Percentiles rank a stretch among this genome's conserved stretches.
Conservation (phyloP, 306 rosid genomes). For the Vachellia pachyceras region DNA sequence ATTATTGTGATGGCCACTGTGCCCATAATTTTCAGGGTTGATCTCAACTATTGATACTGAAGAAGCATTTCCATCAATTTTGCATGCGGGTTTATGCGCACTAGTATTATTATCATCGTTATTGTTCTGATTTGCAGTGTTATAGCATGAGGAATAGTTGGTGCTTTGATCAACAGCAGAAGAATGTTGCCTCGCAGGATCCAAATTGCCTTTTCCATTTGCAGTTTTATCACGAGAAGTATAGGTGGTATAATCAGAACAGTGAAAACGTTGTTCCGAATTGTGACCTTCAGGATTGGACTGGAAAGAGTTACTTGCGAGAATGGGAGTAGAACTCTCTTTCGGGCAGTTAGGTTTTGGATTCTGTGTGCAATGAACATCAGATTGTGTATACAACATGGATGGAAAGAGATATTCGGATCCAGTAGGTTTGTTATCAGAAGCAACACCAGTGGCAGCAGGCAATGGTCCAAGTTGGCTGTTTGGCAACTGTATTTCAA, state of each 20-base stretch:
- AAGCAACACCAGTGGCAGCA: constrained; percentile 37
- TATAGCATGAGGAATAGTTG: constrained; percentile 47
- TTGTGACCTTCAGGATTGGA: constrained; percentile 45
- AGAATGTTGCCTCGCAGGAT: constrained; percentile 44
- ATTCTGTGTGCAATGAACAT: constrained; percentile 38
- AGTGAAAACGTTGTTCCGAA: constrained; percentile 40
- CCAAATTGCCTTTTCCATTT: constrained; percentile 39
- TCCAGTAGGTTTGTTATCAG: constrained; percentile 41
- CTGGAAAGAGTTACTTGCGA: constrained; percentile 38
- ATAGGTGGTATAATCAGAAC: constrained; percentile 42
- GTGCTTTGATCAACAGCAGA: constrained; percentile 48
- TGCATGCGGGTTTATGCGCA: constrained; percentile 45
- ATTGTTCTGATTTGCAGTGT: constrained; percentile 30
- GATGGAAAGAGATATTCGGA: constrained; percentile 46
- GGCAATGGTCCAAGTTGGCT: constrained; percentile 48
- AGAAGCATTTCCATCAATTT: constrained; percentile 55
- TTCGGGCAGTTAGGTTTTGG: constrained; percentile 40
- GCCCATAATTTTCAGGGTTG: constrained; percentile 44
- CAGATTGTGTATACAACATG: constrained; percentile 44
- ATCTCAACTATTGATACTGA: constrained; percentile 38
- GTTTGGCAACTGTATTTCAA: constrained; percentile 35
- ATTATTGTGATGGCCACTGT: constrained; percentile 28
- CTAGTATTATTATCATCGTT: constrained; percentile 9
- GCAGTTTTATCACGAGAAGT: constrained; percentile 39
- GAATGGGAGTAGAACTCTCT: constrained; percentile 55